phyloP scores from a whole-genome alignment of 306 rosid species.

The Quercus dentata region DNA sequence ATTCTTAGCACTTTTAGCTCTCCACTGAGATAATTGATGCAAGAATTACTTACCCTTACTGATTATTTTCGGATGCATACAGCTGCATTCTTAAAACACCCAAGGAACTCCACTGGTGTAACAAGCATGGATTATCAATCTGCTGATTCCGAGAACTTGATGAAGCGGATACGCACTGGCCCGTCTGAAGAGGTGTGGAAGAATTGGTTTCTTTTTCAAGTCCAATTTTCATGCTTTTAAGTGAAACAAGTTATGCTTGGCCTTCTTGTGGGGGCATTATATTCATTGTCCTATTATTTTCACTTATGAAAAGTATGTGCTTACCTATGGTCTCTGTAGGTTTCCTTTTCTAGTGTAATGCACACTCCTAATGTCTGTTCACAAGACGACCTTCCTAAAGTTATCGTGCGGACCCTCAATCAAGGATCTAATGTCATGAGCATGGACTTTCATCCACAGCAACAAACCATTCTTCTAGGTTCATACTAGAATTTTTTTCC shows the following conservation, averaged over 20 bases:
- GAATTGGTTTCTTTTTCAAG: not conserved
- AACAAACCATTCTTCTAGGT: slow-evolving; percentile 43
- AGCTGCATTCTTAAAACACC: slow-evolving; percentile 46
- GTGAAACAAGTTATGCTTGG: not conserved
- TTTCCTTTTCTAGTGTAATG: slow-evolving; percentile 44
- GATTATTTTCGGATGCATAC: not conserved
- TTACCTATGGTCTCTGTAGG: slow-evolving; percentile 22
- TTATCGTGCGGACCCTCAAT: slow-evolving; percentile 30
- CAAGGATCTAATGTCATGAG: slow-evolving; percentile 47
- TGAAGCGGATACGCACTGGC: slow-evolving; percentile 41
- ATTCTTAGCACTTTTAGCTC: not conserved
- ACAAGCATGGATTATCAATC: slow-evolving; percentile 46
- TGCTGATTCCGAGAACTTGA: slow-evolving; percentile 41
- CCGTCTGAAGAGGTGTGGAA: slow-evolving; percentile 37
- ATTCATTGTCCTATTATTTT: not conserved
- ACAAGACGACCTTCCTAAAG: slow-evolving; percentile 47
- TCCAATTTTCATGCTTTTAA: not conserved
- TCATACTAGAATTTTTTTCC: slow-evolving; percentile 1
- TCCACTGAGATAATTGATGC: not conserved
- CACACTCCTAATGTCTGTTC: slow-evolving; percentile 33
- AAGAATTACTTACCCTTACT: not conserved
- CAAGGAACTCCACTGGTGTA: slow-evolving; percentile 38
- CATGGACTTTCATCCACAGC: slow-evolving; percentile 46
- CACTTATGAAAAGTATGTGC: not conserved
- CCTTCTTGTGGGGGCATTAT: not conserved